Percentiles rank a stretch among this genome's conserved stretches.
Conservation (phyloP, 495 filamentous ascomycete species). For the Aspergillus affinis region DNA sequence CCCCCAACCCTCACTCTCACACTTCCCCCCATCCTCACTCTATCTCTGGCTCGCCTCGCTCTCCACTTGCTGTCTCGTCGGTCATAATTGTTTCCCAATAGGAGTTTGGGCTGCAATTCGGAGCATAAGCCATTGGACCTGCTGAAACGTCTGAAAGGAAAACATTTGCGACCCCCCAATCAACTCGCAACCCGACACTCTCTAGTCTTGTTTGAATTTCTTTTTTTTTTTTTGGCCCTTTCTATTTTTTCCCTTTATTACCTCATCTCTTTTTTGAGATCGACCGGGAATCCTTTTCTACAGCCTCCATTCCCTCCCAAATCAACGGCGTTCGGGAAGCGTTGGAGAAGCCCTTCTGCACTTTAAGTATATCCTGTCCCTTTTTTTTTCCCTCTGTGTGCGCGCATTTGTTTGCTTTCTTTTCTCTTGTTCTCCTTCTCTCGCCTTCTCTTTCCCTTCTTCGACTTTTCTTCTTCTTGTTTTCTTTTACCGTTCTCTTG, state of each 20-base stretch:
- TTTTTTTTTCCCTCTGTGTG: background rate
- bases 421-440: background rate
- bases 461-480: background rate
- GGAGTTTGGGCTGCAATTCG: slow-evolving; percentile 12
- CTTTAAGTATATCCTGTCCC: background rate
- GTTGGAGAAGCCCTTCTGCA: background rate
- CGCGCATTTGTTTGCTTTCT: background rate
- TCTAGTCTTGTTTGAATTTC: background rate
- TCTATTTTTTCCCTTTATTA: background rate
- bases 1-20: slow-evolving; percentile 1
- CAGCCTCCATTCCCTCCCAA: background rate
- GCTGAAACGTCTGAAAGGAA: background rate
- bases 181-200: background rate
- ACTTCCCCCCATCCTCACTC: slow-evolving; percentile 5
- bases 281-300: background rate
- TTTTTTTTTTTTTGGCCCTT: background rate
- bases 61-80: slow-evolving; percentile 1
- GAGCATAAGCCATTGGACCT: slow-evolving; percentile 10
- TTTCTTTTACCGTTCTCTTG: background rate
- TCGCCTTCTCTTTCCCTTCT: background rate
- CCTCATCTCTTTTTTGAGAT: background rate
- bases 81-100: slow-evolving; percentile 11
- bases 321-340: background rate
- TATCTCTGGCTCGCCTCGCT: slow-evolving; percentile 5
- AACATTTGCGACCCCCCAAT: background rate